These are phyloP conservation scores for Peronosclerospora sorghi DNA, from an alignment of 352 stramenopile species.

Conservation along the genomic window DNA sequence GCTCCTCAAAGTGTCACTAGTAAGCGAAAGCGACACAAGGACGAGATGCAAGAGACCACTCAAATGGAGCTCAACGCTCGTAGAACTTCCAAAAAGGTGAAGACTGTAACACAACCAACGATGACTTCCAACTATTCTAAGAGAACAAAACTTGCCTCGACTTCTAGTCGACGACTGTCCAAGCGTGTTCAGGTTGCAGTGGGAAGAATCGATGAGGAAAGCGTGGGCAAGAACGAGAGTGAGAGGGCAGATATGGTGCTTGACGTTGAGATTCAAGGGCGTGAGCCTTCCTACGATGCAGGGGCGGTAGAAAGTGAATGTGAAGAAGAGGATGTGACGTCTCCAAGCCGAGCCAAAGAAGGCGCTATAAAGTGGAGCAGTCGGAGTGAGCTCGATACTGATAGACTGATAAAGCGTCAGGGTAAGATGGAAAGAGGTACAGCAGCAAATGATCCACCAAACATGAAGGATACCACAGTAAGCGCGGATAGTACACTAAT, in stretches of 20 bases:
- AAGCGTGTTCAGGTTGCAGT: constrained; percentile 37
- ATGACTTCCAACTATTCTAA: too few species aligned
- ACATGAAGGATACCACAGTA: constrained; percentile 9
- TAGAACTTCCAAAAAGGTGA: constrained; percentile 10
- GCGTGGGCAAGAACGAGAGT: constrained; percentile 26
- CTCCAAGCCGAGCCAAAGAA: constrained; percentile 3
- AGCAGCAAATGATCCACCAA: constrained; percentile 3
- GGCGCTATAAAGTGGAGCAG: constrained; percentile 6
- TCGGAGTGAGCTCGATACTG: not conserved
- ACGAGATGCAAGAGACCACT: constrained; percentile 1
- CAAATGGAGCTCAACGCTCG: constrained; percentile 1
- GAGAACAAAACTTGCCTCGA: constrained; percentile 1
- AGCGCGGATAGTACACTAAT: not conserved
- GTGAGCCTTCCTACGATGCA: constrained; percentile 9
- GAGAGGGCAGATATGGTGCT: constrained; percentile 46
- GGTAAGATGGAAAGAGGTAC: not conserved
- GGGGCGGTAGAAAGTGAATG: constrained; percentile 3
- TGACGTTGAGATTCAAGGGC: constrained; percentile 37
- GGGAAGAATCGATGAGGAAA: constrained; percentile 38
- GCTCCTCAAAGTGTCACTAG: constrained; percentile 2
- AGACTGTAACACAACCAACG: constrained; percentile 6
- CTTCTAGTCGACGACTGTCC: constrained; percentile 5
- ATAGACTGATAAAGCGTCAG: not conserved
- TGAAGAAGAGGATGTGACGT: constrained; percentile 5
- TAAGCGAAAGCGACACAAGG: constrained; percentile 6